Evolutionary conservation across 371 early-diverging fungal species (phyloP).

Genomic region (Mortierella sp.): DNA sequence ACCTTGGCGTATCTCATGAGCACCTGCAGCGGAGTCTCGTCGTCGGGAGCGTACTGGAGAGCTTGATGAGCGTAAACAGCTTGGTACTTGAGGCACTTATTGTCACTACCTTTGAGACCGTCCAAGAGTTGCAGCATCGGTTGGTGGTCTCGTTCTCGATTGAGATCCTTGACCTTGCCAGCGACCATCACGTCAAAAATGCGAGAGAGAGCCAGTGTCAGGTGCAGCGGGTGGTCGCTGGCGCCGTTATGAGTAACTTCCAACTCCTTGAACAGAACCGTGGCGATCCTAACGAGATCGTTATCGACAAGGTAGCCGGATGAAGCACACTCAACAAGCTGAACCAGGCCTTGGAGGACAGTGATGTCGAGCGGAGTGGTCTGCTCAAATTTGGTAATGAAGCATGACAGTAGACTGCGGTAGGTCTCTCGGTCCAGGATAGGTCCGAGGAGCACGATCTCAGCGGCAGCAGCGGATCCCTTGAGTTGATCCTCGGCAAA

Average conservation of each 20-base stretch:
- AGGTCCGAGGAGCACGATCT: too few relatives aligned
- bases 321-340: too few relatives aligned
- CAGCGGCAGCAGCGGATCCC: too few relatives aligned
- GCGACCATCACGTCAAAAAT: not conserved
- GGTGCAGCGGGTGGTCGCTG: not conserved
- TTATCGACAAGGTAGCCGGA: too few relatives aligned
- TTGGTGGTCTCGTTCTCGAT: not conserved
- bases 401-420: too few relatives aligned
- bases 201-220: not conserved
- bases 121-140: not conserved
- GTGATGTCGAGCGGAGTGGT: too few relatives aligned
- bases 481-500: too few relatives aligned
- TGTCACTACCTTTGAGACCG: not conserved
- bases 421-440: too few relatives aligned
- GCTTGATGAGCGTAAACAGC: not conserved
- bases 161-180: slow-evolving; percentile 1
- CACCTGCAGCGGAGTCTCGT: not conserved
- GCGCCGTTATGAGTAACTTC: not conserved
- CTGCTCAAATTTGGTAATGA: too few relatives aligned
- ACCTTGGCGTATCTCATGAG: not conserved
- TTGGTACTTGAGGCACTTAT: not conserved
- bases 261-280: not conserved
- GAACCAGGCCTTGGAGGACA: too few relatives aligned
- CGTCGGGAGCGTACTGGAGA: not conserved
- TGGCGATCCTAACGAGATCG: too few relatives aligned